Base-by-base conservation (phyloP, 805 yeast genomes). In the Lipomyces orientalis region DNA sequence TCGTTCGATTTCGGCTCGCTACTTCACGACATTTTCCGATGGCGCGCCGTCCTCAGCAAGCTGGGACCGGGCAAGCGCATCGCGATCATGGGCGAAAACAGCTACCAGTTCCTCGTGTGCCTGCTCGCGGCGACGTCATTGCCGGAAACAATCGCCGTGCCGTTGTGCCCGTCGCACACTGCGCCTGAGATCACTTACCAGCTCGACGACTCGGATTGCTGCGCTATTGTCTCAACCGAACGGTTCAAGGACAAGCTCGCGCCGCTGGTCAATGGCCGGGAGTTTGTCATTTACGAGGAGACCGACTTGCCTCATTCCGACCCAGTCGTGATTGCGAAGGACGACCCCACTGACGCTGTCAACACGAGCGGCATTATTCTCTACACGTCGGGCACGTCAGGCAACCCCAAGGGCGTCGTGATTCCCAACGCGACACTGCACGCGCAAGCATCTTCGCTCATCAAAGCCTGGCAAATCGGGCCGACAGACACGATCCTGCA, bases 331-430 rank as follows among this genome's bases (percentile, higher is more conserved):
- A 33, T 61, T 14, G 56, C 39, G 37, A 62, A 52, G 39, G 69
- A 58, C 31, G 69, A 58, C 31, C 31, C 58, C 12, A 33, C 56
- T 12, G 66, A 55, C 33, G 54, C 46, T 6, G 59, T 33, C 43
- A 54, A 59, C 52, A 16, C 60, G 5, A 59, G 67, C 51, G 82
- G 68, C 69, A 77, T 71, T 54, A 77, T 77, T 59, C 68, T 77
- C 22, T 77, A 77, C 71, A 77, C 79, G 0, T 76, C 78, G n/a
- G 79, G 79, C 12, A 77, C 79, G 2, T 75, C 78, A 3, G 79
- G 79, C 29, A 74, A 74, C 46, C 79, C 79, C 22, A 77, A 77
- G 60, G 79, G 79, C 54, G 79, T 76, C 10, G 76, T 77, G 7
- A 76, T 78, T 35, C 76, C 79, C 8, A 70, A 72, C 46, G 62